These are phyloP conservation scores for Drosera capensis DNA, from an alignment of 148 eudicot species.

Conservation along the genomic window DNA sequence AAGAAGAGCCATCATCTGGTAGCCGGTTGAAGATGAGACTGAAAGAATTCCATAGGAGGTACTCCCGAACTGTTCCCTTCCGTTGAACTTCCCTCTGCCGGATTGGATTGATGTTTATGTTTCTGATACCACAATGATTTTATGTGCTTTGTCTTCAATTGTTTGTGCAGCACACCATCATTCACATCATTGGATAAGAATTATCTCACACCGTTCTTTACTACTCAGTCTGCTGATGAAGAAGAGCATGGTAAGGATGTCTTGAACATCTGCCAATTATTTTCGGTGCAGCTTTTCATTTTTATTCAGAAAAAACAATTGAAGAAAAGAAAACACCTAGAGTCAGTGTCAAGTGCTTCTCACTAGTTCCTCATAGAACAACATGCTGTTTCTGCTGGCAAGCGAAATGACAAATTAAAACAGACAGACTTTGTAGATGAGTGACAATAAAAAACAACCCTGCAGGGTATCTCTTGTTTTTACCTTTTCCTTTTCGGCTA, in stretches of 20 bases:
- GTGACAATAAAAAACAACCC: too few species aligned
- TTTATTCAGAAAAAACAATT: background rate
- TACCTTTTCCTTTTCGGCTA: too few species aligned
- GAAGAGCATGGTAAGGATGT: slow-evolving; percentile 33
- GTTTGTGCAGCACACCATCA: slow-evolving; percentile 60
- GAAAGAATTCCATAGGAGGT: slow-evolving; percentile 85
- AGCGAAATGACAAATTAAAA: too few species aligned
- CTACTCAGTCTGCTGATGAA: slow-evolving; percentile 73
- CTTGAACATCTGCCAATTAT: too few species aligned
- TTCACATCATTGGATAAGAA: slow-evolving; percentile 81
- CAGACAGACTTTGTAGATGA: too few species aligned
- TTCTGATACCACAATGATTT: slow-evolving; percentile 1
- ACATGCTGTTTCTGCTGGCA: too few species aligned
- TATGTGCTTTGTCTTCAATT: background rate
- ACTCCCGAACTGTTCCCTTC: slow-evolving; percentile 3
- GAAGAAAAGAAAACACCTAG: too few species aligned
- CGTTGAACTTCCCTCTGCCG: background rate
- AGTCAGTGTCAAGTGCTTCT: too few species aligned
- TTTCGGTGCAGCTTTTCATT: background rate
- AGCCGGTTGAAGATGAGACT: slow-evolving; percentile 79
- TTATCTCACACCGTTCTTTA: slow-evolving; percentile 93
- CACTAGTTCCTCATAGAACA: too few species aligned
- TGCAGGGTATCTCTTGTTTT: too few species aligned
- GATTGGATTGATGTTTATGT: slow-evolving; percentile 1
- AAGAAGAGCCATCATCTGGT: slow-evolving; percentile 72